Evolutionary conservation across 805 yeast genomes (phyloP).

Genomic region (Ogataea sp.): DNA sequence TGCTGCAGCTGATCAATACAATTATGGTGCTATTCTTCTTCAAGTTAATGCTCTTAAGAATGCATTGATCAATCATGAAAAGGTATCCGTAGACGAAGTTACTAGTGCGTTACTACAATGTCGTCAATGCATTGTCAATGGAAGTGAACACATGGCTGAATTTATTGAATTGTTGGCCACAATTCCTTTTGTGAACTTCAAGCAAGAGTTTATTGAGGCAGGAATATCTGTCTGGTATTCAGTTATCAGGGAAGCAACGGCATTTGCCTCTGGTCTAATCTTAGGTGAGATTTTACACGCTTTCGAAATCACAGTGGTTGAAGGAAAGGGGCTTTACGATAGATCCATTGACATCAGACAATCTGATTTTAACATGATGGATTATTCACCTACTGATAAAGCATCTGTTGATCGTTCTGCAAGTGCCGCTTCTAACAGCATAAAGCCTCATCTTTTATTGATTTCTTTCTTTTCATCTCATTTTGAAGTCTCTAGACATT

Average conservation of each 20-base stretch:
- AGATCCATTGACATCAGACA: conserved; percentile 41
- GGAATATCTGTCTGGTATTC: conserved; percentile 79
- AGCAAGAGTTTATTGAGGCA: conserved; percentile 47
- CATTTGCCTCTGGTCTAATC: conserved; percentile 48
- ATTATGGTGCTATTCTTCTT: conserved; percentile 6
- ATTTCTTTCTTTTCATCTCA: conserved; percentile 64
- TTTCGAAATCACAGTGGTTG: conserved; percentile 61
- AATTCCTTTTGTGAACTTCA: conserved; percentile 65
- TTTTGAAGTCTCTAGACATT: conserved; percentile 71
- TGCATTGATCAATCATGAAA: conserved; percentile 2
- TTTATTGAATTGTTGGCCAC: conserved; percentile 44
- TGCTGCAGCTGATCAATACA: conserved; percentile 15
- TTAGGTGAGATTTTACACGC: conserved; percentile 59
- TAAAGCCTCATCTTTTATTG: conserved; percentile 62
- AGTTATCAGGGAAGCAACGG: conserved; percentile 60
- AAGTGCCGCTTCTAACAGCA: conserved; percentile 33
- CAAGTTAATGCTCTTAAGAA: conserved; percentile 3
- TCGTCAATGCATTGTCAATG: conserved; percentile 32
- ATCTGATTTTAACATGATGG: conserved; percentile 72
- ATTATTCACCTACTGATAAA: conserved; percentile 78
- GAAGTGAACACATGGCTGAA: conserved; percentile 34
- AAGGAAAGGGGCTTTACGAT: conserved; percentile 58
- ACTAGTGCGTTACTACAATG: conserved; percentile 33
- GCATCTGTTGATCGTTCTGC: conserved; percentile 46
- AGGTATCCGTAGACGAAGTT: conserved; percentile 24